These are phyloP conservation scores for Penicillium canariense DNA, from an alignment of 495 filamentous ascomycete genomes.

Conservation along the genomic window DNA sequence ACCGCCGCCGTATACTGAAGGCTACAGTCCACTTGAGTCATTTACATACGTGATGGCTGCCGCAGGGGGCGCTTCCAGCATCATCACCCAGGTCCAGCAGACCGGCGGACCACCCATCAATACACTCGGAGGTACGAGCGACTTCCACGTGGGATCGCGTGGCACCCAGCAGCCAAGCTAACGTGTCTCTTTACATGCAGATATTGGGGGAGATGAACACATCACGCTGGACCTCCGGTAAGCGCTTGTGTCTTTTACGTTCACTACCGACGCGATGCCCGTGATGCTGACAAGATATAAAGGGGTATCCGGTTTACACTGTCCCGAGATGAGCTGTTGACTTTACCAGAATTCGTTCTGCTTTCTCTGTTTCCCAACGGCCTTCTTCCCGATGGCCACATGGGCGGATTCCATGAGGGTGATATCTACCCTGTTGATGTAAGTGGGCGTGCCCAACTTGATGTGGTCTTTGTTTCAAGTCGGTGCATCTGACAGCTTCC, in stretches of 20 bases:
- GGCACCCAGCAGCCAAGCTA: neutral
- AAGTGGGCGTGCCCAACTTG: slow-evolving; percentile 37
- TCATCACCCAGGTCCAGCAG: slow-evolving; percentile 98
- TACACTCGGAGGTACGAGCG: slow-evolving; percentile 72
- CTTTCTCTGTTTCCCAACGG: slow-evolving; percentile 98
- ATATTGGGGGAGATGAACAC: slow-evolving; percentile 89
- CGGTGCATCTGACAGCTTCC: slow-evolving; percentile 56
- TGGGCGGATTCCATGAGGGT: slow-evolving; percentile 87
- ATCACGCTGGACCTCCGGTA: slow-evolving; percentile 94
- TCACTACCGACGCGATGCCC: neutral
- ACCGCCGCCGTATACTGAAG: slow-evolving; percentile 94
- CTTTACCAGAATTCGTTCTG: slow-evolving; percentile 95
- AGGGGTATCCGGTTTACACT: slow-evolving; percentile 92
- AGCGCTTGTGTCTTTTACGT: slow-evolving; percentile 8
- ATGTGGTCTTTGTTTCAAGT: slow-evolving; percentile 6
- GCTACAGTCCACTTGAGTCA: slow-evolving; percentile 82
- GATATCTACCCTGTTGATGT: slow-evolving; percentile 98
- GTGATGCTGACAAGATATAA: slow-evolving; percentile 13
- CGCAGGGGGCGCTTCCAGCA: slow-evolving; percentile 93
- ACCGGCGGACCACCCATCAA: slow-evolving; percentile 81
- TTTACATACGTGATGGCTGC: slow-evolving; percentile 98
- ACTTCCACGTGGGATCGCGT: no score
- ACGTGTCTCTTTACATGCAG: slow-evolving; percentile 37
- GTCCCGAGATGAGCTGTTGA: slow-evolving; percentile 91
- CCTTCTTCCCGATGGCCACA: slow-evolving; percentile 93